Percentiles rank a stretch among this genome's conserved stretches.
phyloP scores from a whole-genome alignment of 2,329 filamentous ascomycete species.

The Aspergillus udagawae region DNA sequence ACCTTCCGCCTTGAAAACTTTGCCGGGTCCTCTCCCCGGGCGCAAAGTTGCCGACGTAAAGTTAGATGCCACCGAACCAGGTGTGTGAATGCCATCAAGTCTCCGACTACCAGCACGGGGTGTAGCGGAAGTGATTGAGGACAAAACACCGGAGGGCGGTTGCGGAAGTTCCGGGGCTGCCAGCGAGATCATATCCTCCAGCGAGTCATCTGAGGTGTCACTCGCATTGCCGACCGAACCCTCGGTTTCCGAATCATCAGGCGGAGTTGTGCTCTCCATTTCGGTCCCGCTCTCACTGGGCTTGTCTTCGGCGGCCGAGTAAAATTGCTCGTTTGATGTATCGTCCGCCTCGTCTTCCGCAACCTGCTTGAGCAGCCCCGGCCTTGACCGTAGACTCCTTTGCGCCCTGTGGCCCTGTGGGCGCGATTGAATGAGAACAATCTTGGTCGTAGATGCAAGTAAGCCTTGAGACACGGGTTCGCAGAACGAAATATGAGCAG shows the following conservation, averaged over 20 bases:
- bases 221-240: slow-evolving; percentile 51
- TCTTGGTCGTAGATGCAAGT: slow-evolving; percentile 70
- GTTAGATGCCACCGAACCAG: slow-evolving; percentile 83
- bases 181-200: slow-evolving; percentile 90
- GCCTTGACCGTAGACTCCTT: slow-evolving; percentile 44
- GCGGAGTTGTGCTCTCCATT: slow-evolving; percentile 52
- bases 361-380: slow-evolving; percentile 57
- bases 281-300: slow-evolving; percentile 40
- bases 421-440: slow-evolving; percentile 65
- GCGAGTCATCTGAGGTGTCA: slow-evolving; percentile 85
- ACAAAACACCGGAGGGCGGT: slow-evolving; percentile 73
- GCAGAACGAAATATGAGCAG: slow-evolving; percentile 85
- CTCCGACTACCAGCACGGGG: slow-evolving; percentile 69
- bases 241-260: slow-evolving; percentile 60
- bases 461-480: slow-evolving; percentile 90
- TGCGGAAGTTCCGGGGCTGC: slow-evolving; percentile 73
- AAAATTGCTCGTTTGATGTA: slow-evolving; percentile 86
- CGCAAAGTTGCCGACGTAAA: slow-evolving; percentile 81
- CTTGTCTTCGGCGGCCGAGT: slow-evolving; percentile 81
- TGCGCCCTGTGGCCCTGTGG: slow-evolving; percentile 39
- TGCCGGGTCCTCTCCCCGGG: slow-evolving; percentile 58
- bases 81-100: slow-evolving; percentile 72
- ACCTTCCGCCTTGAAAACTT: slow-evolving; percentile 79
- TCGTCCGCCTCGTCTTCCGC: slow-evolving; percentile 66
- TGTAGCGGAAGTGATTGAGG: slow-evolving; percentile 74